Evolutionary conservation across 2,329 filamentous ascomycete genomes (phyloP).

Genomic region (Aureobasidium sp.): DNA sequence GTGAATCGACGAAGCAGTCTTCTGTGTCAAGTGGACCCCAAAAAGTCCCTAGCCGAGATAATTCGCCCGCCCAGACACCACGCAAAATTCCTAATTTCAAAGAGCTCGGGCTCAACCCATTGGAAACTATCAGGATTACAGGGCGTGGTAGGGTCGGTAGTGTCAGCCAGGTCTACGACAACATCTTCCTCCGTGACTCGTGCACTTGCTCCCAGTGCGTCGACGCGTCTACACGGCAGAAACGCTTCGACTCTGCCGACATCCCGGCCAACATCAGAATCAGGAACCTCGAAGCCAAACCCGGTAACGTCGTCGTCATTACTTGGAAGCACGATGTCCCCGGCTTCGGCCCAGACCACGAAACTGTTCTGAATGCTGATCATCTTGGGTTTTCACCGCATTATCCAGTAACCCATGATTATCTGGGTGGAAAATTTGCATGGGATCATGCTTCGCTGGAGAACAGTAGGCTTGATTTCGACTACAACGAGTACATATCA

Average conservation of each 20-base stretch:
- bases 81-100: not conserved
- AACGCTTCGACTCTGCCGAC: conserved; percentile 58
- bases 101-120: not conserved
- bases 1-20: not conserved
- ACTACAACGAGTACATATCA: conserved; percentile 66
- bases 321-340: conserved; percentile 55
- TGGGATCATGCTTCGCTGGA: no score
- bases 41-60: no score
- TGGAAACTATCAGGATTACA: not conserved
- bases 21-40: no score
- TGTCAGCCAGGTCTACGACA: conserved; percentile 18
- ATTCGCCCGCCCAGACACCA: not conserved
- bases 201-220: conserved; percentile 53
- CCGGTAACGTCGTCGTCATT: conserved; percentile 31
- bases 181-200: conserved; percentile 46
- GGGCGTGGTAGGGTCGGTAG: no score
- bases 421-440: conserved; percentile 18
- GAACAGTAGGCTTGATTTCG: conserved; percentile 17
- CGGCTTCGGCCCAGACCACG: conserved; percentile 36
- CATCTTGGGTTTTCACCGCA: conserved; percentile 16
- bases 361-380: conserved; percentile 28
- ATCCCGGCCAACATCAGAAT: conserved; percentile 48
- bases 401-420: not conserved
- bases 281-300: conserved; percentile 29
- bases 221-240: conserved; percentile 54